A percentile compares a stretch with the other conserved stretches of the same genome.
phyloP scores from a whole-genome alignment of 306 rosid species.

The Quercus engelmannii region DNA sequence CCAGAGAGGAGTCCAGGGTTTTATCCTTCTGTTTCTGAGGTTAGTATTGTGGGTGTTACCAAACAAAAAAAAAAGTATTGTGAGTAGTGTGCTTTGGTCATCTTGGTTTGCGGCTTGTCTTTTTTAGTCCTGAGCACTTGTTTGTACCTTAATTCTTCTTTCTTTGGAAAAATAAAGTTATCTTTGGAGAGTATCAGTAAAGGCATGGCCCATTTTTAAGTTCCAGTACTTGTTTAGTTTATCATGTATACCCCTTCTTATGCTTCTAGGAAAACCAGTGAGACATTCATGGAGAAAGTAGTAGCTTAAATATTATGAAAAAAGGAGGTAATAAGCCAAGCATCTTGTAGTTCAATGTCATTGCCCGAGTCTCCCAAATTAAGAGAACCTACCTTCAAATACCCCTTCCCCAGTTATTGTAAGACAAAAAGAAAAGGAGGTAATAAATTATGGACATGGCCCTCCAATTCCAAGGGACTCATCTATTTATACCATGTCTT shows the following conservation, averaged over 20 bases:
- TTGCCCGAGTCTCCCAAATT: too few relatives aligned
- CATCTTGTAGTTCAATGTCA: too few relatives aligned
- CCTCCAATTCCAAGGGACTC: not conserved
- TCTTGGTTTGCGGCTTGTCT: not conserved
- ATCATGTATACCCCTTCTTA: not conserved
- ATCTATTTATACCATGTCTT: not conserved
- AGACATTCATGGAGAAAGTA: not conserved
- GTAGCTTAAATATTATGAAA: not conserved
- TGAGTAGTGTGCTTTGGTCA: not conserved
- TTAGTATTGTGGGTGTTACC: too few relatives aligned
- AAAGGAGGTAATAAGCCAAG: not conserved
- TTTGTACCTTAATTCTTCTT: not conserved
- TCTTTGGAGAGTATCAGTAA: not conserved
- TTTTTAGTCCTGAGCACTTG: not conserved
- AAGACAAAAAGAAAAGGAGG: not conserved
- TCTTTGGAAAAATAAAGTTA: not conserved
- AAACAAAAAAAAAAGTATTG: not conserved
- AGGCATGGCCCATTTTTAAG: not conserved
- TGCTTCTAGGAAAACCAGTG: not conserved
- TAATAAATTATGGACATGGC: not conserved
- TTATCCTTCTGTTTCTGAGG: too few relatives aligned
- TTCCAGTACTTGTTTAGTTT: not conserved
- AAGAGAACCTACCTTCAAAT: too few relatives aligned
- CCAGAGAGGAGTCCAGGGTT: too few relatives aligned
- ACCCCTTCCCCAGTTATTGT: too few relatives aligned